A percentile compares a stretch with the other conserved stretches of the same genome.
phyloP scores from a whole-genome alignment of 148 eudicot genomes.

The Rhododendron ovatum region DNA sequence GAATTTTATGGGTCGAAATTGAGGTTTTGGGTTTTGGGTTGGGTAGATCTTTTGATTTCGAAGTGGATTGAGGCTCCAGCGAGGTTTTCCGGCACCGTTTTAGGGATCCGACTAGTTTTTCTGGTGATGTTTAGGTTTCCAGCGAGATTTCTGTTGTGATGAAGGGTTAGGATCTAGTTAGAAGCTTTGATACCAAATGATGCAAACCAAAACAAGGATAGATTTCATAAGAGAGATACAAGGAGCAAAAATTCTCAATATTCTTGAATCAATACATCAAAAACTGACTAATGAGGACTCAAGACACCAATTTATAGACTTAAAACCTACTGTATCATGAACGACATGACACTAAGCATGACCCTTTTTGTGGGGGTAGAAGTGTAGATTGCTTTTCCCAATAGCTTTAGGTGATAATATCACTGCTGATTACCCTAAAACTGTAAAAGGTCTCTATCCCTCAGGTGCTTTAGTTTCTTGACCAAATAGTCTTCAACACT shows the following conservation, averaged over 20 bases:
- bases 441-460: neutral
- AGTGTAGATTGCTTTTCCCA: neutral
- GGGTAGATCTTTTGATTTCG: neutral
- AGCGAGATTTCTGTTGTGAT: no score
- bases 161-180: no score
- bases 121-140: no score
- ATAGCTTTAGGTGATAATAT: neutral
- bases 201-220: no score
- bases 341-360: neutral
- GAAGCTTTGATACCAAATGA: no score
- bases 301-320: no score
- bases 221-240: no score
- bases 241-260: no score
- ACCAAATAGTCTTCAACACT: neutral
- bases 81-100: no score
- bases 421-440: neutral
- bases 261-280: no score
- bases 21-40: neutral
- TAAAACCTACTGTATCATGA: neutral
- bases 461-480: neutral
- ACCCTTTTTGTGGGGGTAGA: neutral
- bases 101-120: no score
- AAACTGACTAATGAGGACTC: no score
- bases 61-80: neutral
- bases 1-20: neutral